phyloP scores from a whole-genome alignment of 2,329 filamentous ascomycete species.

The Keithomyces neogunnii region DNA sequence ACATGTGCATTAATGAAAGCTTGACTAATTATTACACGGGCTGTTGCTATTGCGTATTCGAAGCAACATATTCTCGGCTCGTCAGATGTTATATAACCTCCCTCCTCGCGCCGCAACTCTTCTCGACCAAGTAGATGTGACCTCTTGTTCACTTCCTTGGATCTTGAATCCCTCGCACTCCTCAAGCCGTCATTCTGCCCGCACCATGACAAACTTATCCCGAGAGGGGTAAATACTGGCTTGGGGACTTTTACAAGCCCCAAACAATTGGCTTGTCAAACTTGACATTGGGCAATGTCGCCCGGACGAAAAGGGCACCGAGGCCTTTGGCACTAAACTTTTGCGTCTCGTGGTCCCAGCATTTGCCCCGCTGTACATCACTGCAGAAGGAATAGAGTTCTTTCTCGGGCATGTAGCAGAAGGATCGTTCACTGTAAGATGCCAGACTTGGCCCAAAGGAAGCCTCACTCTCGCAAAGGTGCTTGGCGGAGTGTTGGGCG shows the following conservation, averaged over 20 bases:
- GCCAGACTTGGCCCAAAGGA: not conserved
- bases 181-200: no score
- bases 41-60: no score
- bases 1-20: no score
- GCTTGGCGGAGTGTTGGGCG: not conserved
- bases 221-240: no score
- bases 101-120: no score
- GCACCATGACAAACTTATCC: no score
- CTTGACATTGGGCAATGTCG: not conserved
- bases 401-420: not conserved
- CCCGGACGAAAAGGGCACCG: not conserved
- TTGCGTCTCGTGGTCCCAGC: not conserved
- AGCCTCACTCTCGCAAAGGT: not conserved
- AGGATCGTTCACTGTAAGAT: not conserved
- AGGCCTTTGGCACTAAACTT: not conserved
- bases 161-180: no score
- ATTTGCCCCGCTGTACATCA: not conserved
- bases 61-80: no score
- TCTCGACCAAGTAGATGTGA: no score
- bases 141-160: no score
- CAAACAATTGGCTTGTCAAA: not conserved
- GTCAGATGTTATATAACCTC: no score
- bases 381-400: not conserved
- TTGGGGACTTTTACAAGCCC: not conserved
- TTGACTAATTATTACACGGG: no score